These are phyloP conservation scores for Russula virescens DNA, from an alignment of 768 basidiomycete genomes.

Conservation along the genomic window DNA sequence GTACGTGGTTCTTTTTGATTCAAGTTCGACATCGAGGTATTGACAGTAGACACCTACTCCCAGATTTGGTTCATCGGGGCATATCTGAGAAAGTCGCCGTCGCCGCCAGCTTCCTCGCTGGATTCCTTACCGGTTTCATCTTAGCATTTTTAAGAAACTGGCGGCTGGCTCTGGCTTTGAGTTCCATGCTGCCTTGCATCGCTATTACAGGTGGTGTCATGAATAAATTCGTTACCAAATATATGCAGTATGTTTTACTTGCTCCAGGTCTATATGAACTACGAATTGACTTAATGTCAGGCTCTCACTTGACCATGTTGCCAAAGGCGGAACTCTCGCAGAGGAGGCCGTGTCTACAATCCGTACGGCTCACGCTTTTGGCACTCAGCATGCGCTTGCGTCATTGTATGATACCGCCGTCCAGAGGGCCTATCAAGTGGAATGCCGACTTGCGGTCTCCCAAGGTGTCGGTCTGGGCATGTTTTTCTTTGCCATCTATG, in stretches of 20 bases:
- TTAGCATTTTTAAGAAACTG: conserved; percentile 65
- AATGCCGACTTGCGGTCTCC: conserved; percentile 50
- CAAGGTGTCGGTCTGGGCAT: conserved; percentile 53
- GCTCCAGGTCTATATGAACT: neutral
- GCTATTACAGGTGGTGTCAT: conserved; percentile 64
- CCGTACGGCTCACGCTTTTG: conserved; percentile 86
- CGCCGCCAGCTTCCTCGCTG: conserved; percentile 53
- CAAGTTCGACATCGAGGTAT: neutral
- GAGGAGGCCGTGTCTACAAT: conserved; percentile 89
- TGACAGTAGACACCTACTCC: neutral
- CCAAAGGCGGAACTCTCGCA: conserved; percentile 70
- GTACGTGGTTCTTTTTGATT: conserved; percentile 37
- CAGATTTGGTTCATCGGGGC: conserved; percentile 87
- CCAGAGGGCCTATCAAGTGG: conserved; percentile 42
- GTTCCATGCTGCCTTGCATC: conserved; percentile 81
- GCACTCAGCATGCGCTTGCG: conserved; percentile 58
- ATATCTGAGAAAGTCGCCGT: conserved; percentile 86
- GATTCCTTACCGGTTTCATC: conserved; percentile 78
- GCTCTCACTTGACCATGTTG: conserved; percentile 61
- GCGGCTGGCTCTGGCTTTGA: conserved; percentile 80
- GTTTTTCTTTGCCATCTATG: conserved; percentile 76
- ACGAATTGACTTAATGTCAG: conserved; percentile 32
- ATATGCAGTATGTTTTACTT: conserved; percentile 49
- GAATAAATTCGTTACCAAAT: conserved; percentile 59
- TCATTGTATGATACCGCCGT: conserved; percentile 59